These are phyloP conservation scores for Polymyxa betae DNA, from an alignment of 208 protist genomes.

Conservation along the genomic window DNA sequence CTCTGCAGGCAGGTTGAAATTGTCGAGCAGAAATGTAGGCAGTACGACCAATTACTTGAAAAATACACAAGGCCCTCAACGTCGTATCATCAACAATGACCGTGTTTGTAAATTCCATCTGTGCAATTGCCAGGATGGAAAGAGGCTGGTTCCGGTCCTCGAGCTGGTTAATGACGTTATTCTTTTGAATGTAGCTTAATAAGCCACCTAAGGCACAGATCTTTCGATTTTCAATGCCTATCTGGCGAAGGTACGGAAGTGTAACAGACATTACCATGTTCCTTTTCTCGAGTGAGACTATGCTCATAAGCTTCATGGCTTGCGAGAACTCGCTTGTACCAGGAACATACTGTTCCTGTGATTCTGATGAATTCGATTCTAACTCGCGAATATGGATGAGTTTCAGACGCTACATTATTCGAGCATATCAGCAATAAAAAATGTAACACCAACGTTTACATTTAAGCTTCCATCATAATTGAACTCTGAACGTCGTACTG, in stretches of 20 bases:
- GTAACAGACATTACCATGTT: neutral
- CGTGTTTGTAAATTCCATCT: neutral
- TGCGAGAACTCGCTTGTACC: neutral
- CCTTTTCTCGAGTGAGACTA: neutral
- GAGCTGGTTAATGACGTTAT: slow-evolving; percentile 9
- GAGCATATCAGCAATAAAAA: neutral
- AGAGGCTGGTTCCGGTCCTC: neutral
- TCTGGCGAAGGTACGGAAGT: too few relatives aligned
- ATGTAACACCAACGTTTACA: neutral
- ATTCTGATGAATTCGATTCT: neutral
- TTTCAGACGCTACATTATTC: slow-evolving; percentile 25
- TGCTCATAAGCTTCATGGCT: neutral
- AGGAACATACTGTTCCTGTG: neutral
- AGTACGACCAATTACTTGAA: neutral
- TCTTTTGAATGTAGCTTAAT: slow-evolving; percentile 26
- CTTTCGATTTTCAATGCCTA: neutral
- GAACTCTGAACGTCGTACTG: neutral
- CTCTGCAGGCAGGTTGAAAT: neutral
- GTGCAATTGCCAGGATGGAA: neutral
- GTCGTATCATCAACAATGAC: neutral
- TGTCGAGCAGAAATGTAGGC: too few relatives aligned
- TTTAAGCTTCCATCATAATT: neutral
- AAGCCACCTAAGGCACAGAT: slow-evolving; percentile 23
- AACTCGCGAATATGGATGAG: neutral
- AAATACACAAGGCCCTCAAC: slow-evolving; percentile 26